These are phyloP conservation scores for Gossypium longicalyx DNA, from an alignment of 345 rosid genomes.

Conservation along the genomic window DNA sequence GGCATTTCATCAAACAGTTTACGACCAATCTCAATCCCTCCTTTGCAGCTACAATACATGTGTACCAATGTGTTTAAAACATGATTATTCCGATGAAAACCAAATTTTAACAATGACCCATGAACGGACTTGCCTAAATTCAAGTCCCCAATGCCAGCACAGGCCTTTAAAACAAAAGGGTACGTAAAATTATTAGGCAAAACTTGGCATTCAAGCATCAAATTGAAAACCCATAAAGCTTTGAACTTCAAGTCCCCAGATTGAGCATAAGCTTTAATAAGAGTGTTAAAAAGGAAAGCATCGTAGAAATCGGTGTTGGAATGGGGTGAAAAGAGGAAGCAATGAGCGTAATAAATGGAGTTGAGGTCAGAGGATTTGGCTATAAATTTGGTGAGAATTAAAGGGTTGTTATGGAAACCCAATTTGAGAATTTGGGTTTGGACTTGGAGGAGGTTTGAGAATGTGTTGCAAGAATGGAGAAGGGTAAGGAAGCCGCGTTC, in stretches of 20 bases:
- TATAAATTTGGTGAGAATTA: conserved; percentile 48
- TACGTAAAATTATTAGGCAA: conserved; percentile 49
- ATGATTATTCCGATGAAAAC: conserved; percentile 38
- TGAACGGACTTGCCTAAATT: conserved; percentile 40
- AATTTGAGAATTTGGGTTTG: conserved; percentile 40
- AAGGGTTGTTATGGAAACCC: conserved; percentile 39
- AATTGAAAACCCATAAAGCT: conserved; percentile 30
- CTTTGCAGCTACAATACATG: conserved; percentile 31
- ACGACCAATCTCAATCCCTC: conserved; percentile 37
- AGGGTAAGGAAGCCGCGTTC: conserved; percentile 43
- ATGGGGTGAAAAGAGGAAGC: conserved; percentile 38
- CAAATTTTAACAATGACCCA: conserved; percentile 41
- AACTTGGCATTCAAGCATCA: conserved; percentile 30
- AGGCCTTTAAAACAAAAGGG: conserved; percentile 49
- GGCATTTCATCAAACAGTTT: conserved; percentile 51
- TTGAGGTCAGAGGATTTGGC: conserved; percentile 39
- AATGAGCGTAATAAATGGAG: conserved; percentile 35
- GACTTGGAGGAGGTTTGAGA: conserved; percentile 32
- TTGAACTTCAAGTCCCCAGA: conserved; percentile 20
- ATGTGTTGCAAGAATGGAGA: conserved; percentile 32
- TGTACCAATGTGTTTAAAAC: conserved; percentile 51
- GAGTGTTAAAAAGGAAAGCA: conserved; percentile 45
- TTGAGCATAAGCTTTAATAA: conserved; percentile 44
- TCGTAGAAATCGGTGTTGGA: conserved; percentile 38
- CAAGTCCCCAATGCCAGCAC: conserved; percentile 45